Evolutionary conservation across 2,329 filamentous ascomycete species (phyloP), one percentile per base, ranked within the genome.

Genomic region (Monilinia vaccinii-corymbosi): DNA sequence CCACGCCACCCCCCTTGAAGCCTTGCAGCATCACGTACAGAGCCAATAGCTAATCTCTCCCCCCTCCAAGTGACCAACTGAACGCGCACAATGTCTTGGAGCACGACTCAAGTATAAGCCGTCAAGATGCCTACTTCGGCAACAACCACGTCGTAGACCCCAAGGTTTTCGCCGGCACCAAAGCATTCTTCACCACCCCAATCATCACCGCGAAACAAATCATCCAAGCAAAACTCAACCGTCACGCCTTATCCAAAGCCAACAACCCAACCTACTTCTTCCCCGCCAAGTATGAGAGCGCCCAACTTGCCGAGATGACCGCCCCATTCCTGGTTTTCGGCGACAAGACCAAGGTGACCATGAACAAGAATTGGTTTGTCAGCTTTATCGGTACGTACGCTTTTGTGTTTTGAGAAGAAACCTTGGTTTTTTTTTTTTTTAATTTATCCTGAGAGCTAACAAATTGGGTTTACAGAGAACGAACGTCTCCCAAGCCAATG

Each of bases 141-240:
- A 77, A 78, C 68, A 78, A 78, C 64, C 74, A 79, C 64, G 60
- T 76, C 59, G 83, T 83, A 72, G 81, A 83, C 69, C 71, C 77
- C 56, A 76, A 73, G 2, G 68, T 81, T 63, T 83, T 50, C 45
- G 31, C 50, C 13, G 42, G 34, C n/a, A 49, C 34, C 7, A 58
- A 58, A 32, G 36, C 9, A 3, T 58, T 42, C 34, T 58, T 32
- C 23, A 34, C 56, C 45, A 18, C 25, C 13, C 23, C 28, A 2
- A 40, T n/a, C 5, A 25, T 58, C 32, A 58, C 56, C 18, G 46
- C 8, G 8, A 18, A 36, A 16, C 46, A 50, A 13, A n/a, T 58
- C 2, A 16, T 48, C 16, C 25, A 58, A 25, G n/a, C 18, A 6
- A 58, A 58, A 28, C 10, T 58, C 6, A 42, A 31, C 46, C 56